Evolutionary conservation across 192 early-diverging fungal species (phyloP).

Genomic region (Paraglomus brasilianum): DNA sequence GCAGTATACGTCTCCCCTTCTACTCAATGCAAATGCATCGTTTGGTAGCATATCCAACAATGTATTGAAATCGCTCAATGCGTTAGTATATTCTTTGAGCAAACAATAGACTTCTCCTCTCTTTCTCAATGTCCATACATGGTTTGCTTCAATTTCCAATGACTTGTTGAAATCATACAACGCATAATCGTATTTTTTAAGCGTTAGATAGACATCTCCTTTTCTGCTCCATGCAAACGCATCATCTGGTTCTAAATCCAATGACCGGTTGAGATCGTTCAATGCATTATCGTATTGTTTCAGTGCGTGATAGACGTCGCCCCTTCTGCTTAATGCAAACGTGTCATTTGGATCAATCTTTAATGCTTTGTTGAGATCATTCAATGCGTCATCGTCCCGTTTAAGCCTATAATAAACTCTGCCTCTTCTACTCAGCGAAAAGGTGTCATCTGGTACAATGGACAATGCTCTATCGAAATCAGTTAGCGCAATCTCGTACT

Average conservation of each 20-base stretch:
- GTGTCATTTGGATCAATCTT: constrained; percentile 9
- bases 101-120: constrained; percentile 7
- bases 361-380: constrained; percentile 13
- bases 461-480: constrained; percentile 9
- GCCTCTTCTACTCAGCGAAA: neutral
- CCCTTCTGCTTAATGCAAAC: constrained; percentile 18
- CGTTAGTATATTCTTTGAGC: constrained; percentile 2
- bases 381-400: constrained; percentile 2
- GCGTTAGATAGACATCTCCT: constrained; percentile 9
- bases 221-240: constrained; percentile 1
- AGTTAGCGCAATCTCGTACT: constrained; percentile 1
- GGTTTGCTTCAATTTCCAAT: constrained; percentile 17
- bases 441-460: neutral
- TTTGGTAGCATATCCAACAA: neutral
- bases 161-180: constrained; percentile 4
- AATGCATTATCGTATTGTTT: neutral
- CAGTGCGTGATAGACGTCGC: constrained; percentile 4
- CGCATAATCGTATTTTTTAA: neutral
- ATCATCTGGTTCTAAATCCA: constrained; percentile 1
- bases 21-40: neutral
- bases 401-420: constrained; percentile 5
- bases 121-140: constrained; percentile 2
- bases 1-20: neutral
- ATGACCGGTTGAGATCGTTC: neutral
- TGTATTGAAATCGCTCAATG: constrained; percentile 21